Evolutionary conservation across 2,329 filamentous ascomycete species (phyloP).

Genomic region (Scedosporium aurantiacum): DNA sequence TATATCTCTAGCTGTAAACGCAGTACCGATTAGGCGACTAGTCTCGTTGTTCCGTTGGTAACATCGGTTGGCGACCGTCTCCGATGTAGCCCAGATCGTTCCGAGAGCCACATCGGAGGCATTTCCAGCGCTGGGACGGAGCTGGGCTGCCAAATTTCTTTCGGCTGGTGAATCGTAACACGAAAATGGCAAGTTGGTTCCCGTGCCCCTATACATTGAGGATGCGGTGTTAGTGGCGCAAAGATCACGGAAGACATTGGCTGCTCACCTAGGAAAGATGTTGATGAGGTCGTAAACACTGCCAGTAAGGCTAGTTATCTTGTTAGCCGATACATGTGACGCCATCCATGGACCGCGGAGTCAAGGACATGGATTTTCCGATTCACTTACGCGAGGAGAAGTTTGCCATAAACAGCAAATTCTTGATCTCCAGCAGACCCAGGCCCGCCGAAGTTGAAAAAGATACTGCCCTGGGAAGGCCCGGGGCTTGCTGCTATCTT

Average conservation of each 20-base stretch:
- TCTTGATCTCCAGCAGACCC: constrained; percentile 9
- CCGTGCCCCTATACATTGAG: neutral
- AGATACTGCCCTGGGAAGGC: constrained; percentile 17
- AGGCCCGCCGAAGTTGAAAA: constrained; percentile 20
- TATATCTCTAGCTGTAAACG: constrained; percentile 32
- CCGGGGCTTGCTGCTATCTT: constrained; percentile 9
- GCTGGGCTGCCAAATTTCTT: neutral
- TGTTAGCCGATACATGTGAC: constrained; percentile 3
- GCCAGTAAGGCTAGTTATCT: constrained; percentile 13
- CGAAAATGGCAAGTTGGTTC: neutral
- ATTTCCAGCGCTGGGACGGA: constrained; percentile 8
- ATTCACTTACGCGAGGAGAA: neutral
- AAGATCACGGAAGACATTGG: neutral
- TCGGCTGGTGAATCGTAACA: neutral
- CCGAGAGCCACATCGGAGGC: constrained; percentile 13
- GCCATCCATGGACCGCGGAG: too few relatives aligned
- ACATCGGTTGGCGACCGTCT: constrained; percentile 14
- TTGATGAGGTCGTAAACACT: constrained; percentile 16
- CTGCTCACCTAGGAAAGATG: constrained; percentile 16
- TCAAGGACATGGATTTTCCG: neutral
- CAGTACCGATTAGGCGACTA: constrained; percentile 27
- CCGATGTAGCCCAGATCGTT: constrained; percentile 14
- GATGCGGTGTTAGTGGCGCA: neutral
- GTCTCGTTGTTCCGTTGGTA: constrained; percentile 15
- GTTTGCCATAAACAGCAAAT: constrained; percentile 6